Evolutionary conservation across 192 early-diverging fungal genomes (phyloP).

Genomic region (Backusella mclennaniae): DNA sequence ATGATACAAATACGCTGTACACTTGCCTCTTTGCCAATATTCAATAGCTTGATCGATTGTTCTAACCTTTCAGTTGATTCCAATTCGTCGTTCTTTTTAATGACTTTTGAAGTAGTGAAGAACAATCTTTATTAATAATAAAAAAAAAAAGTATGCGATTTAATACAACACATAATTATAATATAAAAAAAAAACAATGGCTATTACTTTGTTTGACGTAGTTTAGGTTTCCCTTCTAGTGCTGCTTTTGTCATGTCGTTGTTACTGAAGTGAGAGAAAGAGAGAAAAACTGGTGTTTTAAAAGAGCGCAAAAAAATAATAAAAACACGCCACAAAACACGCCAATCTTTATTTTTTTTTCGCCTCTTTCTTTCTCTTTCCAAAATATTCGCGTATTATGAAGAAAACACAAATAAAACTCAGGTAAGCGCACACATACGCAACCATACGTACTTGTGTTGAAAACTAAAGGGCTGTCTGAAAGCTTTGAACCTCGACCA

Average conservation of each 20-base stretch:
- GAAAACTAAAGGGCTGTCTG: not conserved
- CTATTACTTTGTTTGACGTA: conserved; percentile 14
- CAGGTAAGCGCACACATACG: not conserved
- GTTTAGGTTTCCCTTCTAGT: not conserved
- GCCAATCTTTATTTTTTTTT: not conserved
- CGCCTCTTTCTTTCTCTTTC: not conserved
- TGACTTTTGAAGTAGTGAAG: not conserved
- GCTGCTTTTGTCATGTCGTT: not conserved
- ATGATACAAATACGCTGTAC: not conserved
- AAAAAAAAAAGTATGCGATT: not conserved
- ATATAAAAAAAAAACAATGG: too few relatives aligned
- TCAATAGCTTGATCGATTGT: not conserved
- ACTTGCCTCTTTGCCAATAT: not conserved
- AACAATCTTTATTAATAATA: not conserved
- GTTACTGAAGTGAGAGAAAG: not conserved
- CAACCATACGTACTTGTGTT: not conserved
- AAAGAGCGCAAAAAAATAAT: not conserved
- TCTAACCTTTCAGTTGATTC: conserved; percentile 1
- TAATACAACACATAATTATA: not conserved
- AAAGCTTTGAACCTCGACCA: not conserved
- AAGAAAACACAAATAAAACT: not conserved
- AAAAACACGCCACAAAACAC: not conserved
- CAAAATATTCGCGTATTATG: not conserved
- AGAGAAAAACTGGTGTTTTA: not conserved
- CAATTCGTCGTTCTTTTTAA: not conserved